Base-by-base conservation (phyloP, 2,329 filamentous ascomycete genomes). In the Dactylellina cionopaga region DNA sequence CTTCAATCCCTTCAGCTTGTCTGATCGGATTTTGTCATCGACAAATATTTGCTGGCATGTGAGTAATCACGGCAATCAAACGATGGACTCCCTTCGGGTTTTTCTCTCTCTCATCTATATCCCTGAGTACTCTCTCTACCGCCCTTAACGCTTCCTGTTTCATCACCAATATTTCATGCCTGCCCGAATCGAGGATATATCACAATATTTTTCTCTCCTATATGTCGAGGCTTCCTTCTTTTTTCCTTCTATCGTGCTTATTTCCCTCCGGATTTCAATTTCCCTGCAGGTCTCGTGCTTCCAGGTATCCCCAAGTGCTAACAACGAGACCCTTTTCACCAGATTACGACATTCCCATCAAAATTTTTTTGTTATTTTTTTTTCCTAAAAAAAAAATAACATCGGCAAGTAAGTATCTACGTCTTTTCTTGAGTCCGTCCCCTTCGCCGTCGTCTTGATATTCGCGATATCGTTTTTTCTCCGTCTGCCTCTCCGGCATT, bases 351-450 rank as follows among this genome's bases (percentile, higher is more conserved):
- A 52, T 17, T 60, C 31, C 49, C 29, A 37, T 7, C 27, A 58
- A 43, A 58, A 24, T 24, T 72, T 72, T 72, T 59, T 72, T 39
- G 43, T 65, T 65, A 54, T 60, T 72, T 72, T 72, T 54, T 60
- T 60, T n/a, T n/a, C 39, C 29, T 15, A 46, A 39, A 44, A 24
- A 68, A 65, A 72, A 72, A 72, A 64, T 72, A 72, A 65, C 68
- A 10, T 22, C 27, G 11, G 10, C 15, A 64, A 65, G 68, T 72
- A 52, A 72, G 68, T 65, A 41, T 55, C 11, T n/a, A n/a, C n/a
- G n/a, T n/a, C n/a, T 19, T 47, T n/a, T 7, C 41, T 37, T 37
- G n/a, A 19, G 15, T 49, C 29, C 37, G 22, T 2, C n/a, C 35
- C 13, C 29, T 2, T n/a, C 13, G 25, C 10, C 37, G 3, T 58